Evolutionary conservation across 768 basidiomycete species (phyloP).

Genomic region (Suillus clintonianus): DNA sequence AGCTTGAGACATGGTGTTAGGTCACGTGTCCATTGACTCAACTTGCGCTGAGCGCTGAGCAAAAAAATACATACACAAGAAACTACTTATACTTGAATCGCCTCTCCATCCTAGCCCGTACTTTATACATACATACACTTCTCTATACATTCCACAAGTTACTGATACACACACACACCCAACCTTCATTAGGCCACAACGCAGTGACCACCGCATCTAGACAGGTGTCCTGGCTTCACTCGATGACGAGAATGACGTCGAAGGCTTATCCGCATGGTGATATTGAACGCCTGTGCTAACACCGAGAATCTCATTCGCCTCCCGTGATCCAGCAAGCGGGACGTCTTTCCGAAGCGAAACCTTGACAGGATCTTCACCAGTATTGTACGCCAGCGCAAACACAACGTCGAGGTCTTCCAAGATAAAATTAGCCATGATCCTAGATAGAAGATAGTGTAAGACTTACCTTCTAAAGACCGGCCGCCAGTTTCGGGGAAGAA

Average conservation of each 20-base stretch:
- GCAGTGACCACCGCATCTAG: not conserved
- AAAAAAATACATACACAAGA: too few relatives aligned
- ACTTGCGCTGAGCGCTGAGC: too few relatives aligned
- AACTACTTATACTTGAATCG: too few relatives aligned
- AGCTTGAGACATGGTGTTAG: too few relatives aligned
- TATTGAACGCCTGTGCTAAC: constrained; percentile 10
- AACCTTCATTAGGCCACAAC: not conserved
- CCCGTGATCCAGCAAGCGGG: constrained; percentile 33
- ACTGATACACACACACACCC: not conserved
- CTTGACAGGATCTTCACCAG: constrained; percentile 34
- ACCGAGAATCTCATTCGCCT: constrained; percentile 37
- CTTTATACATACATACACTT: not conserved
- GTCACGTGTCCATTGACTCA: too few relatives aligned
- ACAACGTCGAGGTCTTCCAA: constrained; percentile 34
- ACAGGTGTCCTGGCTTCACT: not conserved
- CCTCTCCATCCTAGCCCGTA: not conserved
- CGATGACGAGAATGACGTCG: not conserved
- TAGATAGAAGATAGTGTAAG: not conserved
- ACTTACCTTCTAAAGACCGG: constrained; percentile 10
- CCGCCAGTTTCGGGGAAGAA: constrained; percentile 13
- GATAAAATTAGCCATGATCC: not conserved
- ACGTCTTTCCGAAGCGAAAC: constrained; percentile 36
- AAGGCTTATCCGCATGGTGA: not conserved
- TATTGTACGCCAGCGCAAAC: constrained; percentile 35
- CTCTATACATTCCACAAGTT: not conserved